Evolutionary conservation across 1,284 basidiomycete species (phyloP).

Genomic region (Trametes hirsuta): DNA sequence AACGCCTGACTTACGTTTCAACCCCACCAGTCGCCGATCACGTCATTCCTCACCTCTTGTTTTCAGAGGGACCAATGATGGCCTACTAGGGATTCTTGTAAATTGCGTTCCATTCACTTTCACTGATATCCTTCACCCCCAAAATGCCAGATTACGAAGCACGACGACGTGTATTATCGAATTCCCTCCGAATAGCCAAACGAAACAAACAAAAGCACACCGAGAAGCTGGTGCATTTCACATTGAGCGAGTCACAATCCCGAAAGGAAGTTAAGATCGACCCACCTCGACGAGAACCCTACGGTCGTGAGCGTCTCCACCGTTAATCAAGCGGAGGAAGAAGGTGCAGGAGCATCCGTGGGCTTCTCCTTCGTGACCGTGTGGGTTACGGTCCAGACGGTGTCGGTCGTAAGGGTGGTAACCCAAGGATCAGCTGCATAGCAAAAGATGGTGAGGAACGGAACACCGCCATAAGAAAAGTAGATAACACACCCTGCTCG

Average conservation of each 20-base stretch:
- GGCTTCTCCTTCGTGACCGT: conserved; percentile 14
- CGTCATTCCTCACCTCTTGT: too few relatives aligned
- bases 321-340: background rate
- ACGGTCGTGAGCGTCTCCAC: background rate
- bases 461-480: too few relatives aligned
- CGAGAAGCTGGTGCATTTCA: background rate
- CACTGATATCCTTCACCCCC: background rate
- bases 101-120: too few relatives aligned
- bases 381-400: conserved; percentile 20
- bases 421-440: conserved; percentile 17
- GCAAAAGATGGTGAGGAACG: background rate
- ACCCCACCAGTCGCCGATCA: too few relatives aligned
- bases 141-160: background rate
- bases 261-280: too few relatives aligned
- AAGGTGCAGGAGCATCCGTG: background rate
- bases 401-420: conserved; percentile 18
- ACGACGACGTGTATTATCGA: background rate
- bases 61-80: too few relatives aligned
- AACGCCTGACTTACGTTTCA: too few relatives aligned
- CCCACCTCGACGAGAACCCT: background rate
- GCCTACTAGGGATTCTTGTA: too few relatives aligned
- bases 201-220: background rate
- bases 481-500: conserved; percentile 3
- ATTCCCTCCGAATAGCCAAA: background rate
- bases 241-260: too few relatives aligned